These are phyloP conservation scores for Pestalotiopsis sp. DNA, from an alignment of 2,329 filamentous ascomycete species.

Conservation along the genomic window DNA sequence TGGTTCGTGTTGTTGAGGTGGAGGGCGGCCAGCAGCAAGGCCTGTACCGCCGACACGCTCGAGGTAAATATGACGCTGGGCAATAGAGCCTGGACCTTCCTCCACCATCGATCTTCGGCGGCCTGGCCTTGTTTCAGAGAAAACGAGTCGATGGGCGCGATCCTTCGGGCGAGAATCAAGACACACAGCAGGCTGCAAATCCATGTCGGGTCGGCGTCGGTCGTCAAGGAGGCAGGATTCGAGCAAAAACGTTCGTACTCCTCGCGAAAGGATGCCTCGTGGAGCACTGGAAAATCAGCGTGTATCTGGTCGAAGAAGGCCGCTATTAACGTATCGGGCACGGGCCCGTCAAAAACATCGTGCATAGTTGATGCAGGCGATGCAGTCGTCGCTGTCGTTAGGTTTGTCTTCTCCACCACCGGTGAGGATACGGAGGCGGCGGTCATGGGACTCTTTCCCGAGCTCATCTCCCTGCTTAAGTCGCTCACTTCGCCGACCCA, in stretches of 20 bases:
- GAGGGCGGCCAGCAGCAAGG: slow-evolving; percentile 40
- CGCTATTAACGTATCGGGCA: slow-evolving; percentile 35
- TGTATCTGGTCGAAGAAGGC: slow-evolving; percentile 43
- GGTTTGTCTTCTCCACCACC: not conserved
- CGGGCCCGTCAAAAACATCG: slow-evolving; percentile 24
- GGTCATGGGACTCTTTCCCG: slow-evolving; percentile 3
- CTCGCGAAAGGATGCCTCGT: slow-evolving; percentile 43
- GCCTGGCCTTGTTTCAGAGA: slow-evolving; percentile 31
- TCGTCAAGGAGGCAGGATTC: slow-evolving; percentile 21
- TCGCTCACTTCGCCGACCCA: slow-evolving; percentile 10
- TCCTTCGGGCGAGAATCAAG: slow-evolving; percentile 37
- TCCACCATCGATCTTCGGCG: slow-evolving; percentile 40
- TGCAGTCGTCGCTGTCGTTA: slow-evolving; percentile 8
- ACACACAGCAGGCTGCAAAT: slow-evolving; percentile 42
- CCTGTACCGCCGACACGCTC: slow-evolving; percentile 41
- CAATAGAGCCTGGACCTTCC: slow-evolving; percentile 37
- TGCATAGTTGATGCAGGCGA: slow-evolving; percentile 22
- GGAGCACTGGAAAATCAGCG: slow-evolving; percentile 42
- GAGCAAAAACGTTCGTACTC: slow-evolving; percentile 36
- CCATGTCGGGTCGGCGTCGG: slow-evolving; percentile 37
- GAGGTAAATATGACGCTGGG: slow-evolving; percentile 44
- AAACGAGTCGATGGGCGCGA: slow-evolving; percentile 30
- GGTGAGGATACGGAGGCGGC: slow-evolving; percentile 1
- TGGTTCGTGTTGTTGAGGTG: slow-evolving; percentile 47
- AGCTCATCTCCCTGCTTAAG: slow-evolving; percentile 4